Evolutionary conservation across 192 early-diverging fungal species (phyloP).

Genomic region (Rhizoclosmatium sp.): DNA sequence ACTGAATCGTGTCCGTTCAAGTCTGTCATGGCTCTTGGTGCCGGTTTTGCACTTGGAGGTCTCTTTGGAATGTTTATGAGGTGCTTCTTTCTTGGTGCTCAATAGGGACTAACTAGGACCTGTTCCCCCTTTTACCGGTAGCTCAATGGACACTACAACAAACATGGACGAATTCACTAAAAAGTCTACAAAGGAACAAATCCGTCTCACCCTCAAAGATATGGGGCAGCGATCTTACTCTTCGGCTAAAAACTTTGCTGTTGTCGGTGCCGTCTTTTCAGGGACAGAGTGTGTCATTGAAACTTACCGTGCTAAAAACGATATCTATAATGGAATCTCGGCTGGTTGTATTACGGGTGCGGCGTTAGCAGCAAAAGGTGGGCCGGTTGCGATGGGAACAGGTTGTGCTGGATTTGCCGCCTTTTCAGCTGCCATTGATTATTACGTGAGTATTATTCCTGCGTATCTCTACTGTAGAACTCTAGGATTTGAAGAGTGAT

Average conservation of each 20-base stretch:
- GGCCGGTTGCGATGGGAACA: slow-evolving; percentile 45
- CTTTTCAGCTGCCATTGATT: slow-evolving; percentile 93
- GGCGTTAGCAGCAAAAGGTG: slow-evolving; percentile 70
- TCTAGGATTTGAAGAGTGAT: too few relatives aligned
- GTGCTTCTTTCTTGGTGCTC: slow-evolving; percentile 42
- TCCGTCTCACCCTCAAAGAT: slow-evolving; percentile 84
- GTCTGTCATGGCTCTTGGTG: slow-evolving; percentile 38
- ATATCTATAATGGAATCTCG: slow-evolving; percentile 86
- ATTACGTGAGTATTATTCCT: slow-evolving; percentile 68
- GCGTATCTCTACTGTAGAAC: too few relatives aligned
- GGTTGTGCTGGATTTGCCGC: slow-evolving; percentile 96
- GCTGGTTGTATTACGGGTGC: slow-evolving; percentile 96
- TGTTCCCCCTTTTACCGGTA: slow-evolving; percentile 43
- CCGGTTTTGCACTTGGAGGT: slow-evolving; percentile 86
- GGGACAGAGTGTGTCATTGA: slow-evolving; percentile 96
- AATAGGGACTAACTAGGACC: slow-evolving; percentile 58
- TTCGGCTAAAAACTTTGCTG: slow-evolving; percentile 92
- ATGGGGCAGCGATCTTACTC: slow-evolving; percentile 84
- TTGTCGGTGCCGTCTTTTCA: slow-evolving; percentile 91
- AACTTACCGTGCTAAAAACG: slow-evolving; percentile 91
- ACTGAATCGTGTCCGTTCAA: slow-evolving; percentile 57
- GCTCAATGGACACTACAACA: slow-evolving; percentile 47
- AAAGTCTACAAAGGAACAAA: slow-evolving; percentile 83
- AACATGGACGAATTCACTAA: slow-evolving; percentile 62
- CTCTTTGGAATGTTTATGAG: slow-evolving; percentile 91